Base-by-base conservation (phyloP, 805 yeast genomes). In the Nakazawaea anatomiae region DNA sequence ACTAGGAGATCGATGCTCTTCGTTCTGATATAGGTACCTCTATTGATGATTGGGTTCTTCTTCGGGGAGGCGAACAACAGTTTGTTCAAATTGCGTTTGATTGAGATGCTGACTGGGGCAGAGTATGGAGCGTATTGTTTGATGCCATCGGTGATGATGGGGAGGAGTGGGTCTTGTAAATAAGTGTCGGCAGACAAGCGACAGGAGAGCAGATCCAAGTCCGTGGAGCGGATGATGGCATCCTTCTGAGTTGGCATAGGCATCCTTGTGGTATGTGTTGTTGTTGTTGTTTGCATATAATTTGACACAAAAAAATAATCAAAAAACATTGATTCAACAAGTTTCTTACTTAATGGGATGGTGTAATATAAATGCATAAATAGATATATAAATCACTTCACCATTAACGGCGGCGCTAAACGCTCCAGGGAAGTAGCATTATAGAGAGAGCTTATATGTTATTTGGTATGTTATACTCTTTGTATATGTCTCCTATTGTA, bases 171-270 rank as follows among this genome's bases (percentile, higher is more conserved):
- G 55, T 72, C 62, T 35, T 82, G 60, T 57, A 85, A 85, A 0
- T 72, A 67, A 50, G 71, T 74, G 5, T 66, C 43, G n/a, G 85
- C 80, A 35, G 81, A 78, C 44, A 69, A 56, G 28, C 89, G 73
- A 56, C 89, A 81, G 11, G 87, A 75, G n/a, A 85, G 62, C 0
- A 91, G 91, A 63, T 85, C 90, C 52, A 75, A 70, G 56, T 86
- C 92, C 0, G 92, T 86, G 1, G 61, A 38, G 31, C 41, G 46
- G 34, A 51, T 51, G 28, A 43, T 34, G 38, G 42, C 46, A 29
- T 51, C 53, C 45, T 44, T 51, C 35, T 31, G 41, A 9, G 45
- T 27, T 39, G 46, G 42, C 51, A 48, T 43, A 31, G 48, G 7
- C 35, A 34, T 45, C 28, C 9, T 39, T 8, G 45, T 42, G 27